Evolutionary conservation across 2,329 filamentous ascomycete genomes (phyloP), one percentile per base, ranked within the genome.

Genomic region (Clathrospora elynae): DNA sequence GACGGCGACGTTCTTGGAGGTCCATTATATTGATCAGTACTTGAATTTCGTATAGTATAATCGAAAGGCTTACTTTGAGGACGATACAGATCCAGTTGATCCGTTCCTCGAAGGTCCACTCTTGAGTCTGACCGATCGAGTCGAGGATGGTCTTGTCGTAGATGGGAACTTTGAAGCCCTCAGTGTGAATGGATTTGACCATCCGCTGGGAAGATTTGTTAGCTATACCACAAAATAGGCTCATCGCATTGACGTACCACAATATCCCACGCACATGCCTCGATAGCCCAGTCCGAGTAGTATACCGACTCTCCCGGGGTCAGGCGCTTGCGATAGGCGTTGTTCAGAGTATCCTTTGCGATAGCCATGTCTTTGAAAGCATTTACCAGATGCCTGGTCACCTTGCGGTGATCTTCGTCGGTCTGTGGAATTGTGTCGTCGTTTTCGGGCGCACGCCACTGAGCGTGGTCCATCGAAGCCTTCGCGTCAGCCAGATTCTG

Each of bases 321-420:
- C 13, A 53, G 23, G 22, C 51, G 47, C 41, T 43, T 53, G 30
- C 40, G 51, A 14, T 53, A 49, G 12, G 43, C 41, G 33, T 42
- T 51, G 6, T 17, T 19, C 4, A 16, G 7, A 4, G 43, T 43
- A n/a, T 51, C 47, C 12, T 35, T 42, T 3, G 44, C 41, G 4
- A 14, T 11, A 3, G 13, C 14, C 19, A 46, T 37, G n/a, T 51
- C 40, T 17, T 46, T 46, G 20, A 51, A 46, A 17, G 51, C 43
- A n/a, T 28, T n/a, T 1, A 47, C 12, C 2, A 53, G 18, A 18
- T 31, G 22, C 8, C 18, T 22, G 6, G 32, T 33, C 11, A 49
- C 12, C 9, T 14, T 9, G 4, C 30, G 44, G 8, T 51, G 20
- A 5, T 53, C 40, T 16, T 46, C 38, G 11, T 34, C 35, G 10